Evolutionary conservation across 225 moss, liverwort and hornwort genomes (phyloP), one percentile per base, ranked within the genome.

Genomic region (Sphagnum tenellum): DNA sequence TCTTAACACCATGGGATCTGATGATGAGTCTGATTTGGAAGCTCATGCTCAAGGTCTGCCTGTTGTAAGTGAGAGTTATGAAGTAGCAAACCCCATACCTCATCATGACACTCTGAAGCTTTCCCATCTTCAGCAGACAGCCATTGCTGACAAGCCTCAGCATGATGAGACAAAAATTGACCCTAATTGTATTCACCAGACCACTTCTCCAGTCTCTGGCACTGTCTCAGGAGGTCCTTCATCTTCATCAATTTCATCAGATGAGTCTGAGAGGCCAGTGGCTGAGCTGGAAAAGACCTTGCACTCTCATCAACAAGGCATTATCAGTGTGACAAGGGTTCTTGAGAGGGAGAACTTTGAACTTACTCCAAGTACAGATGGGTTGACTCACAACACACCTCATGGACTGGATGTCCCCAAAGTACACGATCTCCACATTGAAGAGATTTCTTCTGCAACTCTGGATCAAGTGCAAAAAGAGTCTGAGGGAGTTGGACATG

Each of bases 1-100:
- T 64, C 49, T 66, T 44, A 49, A 64, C 58, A 79, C 74, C 59
- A 79, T 79, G 57, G 78, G 62, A 62, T 79, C 78, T 74, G 76
- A 79, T 65, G 74, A 79, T 29, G 29, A 29, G 62, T 71, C 71
- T 3, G 78, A 79, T 75, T 71, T 75, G 8, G 78, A 75, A 59
- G 49, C 57, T 14, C 48, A 29, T 29, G 29, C 29, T 29, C 29
- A 29, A 29, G 29, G 57, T 55, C n/a, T 12, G 47, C 59, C 51
- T 50, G 71, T 74, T 62, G 61, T 71, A 61, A 69, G 71, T 57
- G 68, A 71, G 68, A 49, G 49, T 63, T 53, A 69, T 10, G 63
- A 46, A 54, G 61, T 14, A 45, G 65, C 67, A 46, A 70, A 67
- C 56, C 54, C 71, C 66, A 10, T 67, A 69, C 46, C 72, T 51